Evolutionary conservation across 176 grass and related monocot species (phyloP), one percentile per base, ranked within the genome.

Genomic region (Carex parvula): DNA sequence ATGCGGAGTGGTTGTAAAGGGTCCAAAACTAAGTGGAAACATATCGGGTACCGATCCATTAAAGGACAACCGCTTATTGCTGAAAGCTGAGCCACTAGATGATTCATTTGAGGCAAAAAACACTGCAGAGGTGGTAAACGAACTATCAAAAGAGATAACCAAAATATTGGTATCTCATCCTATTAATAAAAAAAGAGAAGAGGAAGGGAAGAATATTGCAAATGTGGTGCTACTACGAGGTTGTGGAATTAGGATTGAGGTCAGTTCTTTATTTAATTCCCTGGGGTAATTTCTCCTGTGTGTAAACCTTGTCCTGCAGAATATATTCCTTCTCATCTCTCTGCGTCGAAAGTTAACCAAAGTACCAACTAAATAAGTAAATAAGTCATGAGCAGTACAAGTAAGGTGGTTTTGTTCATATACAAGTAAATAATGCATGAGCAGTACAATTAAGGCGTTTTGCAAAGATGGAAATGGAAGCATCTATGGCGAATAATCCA

Each of bases 1-100:
- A 85, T 99, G 93, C 20, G 89, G 96, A 18, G 96, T 99, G 52
- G 96, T 99, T 88, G 91, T 99, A n/a, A 99, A 99, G 91, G 93
- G 93, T 20, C 96, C 91, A 60, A 95, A 70, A 70, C 65, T 99
- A 14, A 99, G 93, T 83, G 96, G 96, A 72, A 95, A 95, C 66
- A 99, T 99, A 89, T 99, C 93, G n/a, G 96, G 96, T 86, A 98
- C 96, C 1, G 93, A 98, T 64, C 96, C 91, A 22, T 78, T 98
- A 69, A 98, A 98, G 78, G 93, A 98, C 70, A 98, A 90, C 44
- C 91, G 96, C 12, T 85, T 98, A 88, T 91, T 92, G 84, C 88
- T 98, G 18, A 95, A 90, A 72, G 91, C 96, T 65, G 85, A 94
- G 55, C 85, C 93, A 71, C 60, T 99, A 64, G 93, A 95, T 84